Evolutionary conservation across 2,329 filamentous ascomycete genomes (phyloP).

Genomic region (Aureobasidium vineae): DNA sequence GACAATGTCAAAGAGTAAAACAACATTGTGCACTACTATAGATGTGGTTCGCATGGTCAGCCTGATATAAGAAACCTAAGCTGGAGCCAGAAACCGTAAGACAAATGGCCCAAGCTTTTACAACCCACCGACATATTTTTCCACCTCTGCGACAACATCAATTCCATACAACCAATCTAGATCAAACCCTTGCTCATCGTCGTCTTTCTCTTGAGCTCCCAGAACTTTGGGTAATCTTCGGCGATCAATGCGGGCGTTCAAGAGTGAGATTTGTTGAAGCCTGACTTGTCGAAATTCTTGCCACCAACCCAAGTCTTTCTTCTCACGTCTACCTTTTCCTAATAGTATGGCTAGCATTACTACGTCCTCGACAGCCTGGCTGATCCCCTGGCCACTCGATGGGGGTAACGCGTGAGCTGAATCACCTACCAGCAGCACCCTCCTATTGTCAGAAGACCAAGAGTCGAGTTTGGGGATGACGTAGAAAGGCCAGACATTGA

Average conservation of each 20-base stretch:
- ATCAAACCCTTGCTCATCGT: neutral
- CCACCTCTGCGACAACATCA: neutral
- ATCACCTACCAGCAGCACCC: constrained; percentile 57
- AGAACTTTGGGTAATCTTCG: neutral
- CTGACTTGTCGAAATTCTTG: constrained; percentile 4
- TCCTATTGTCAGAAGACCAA: constrained; percentile 45
- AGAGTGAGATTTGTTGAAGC: neutral
- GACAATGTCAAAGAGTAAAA: too few species aligned
- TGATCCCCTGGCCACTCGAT: constrained; percentile 55
- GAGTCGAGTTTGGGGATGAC: constrained; percentile 43
- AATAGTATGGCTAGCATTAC: constrained; percentile 48
- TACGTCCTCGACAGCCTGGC: constrained; percentile 57
- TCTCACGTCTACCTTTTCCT: constrained; percentile 1
- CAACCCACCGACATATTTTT: neutral
- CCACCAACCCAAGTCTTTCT: constrained; percentile 5
- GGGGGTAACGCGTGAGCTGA: constrained; percentile 58
- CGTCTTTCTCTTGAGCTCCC: neutral
- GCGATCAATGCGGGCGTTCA: neutral
- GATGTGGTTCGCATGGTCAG: too few species aligned
- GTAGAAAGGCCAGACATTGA: constrained; percentile 35
- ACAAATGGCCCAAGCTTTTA: too few species aligned
- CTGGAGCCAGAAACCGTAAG: too few species aligned
- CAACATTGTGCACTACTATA: too few species aligned
- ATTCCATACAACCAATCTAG: constrained; percentile 9
- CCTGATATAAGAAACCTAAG: too few species aligned